These are phyloP conservation scores for Neurospora pannonica DNA, from an alignment of 495 filamentous ascomycete genomes.

Conservation along the genomic window DNA sequence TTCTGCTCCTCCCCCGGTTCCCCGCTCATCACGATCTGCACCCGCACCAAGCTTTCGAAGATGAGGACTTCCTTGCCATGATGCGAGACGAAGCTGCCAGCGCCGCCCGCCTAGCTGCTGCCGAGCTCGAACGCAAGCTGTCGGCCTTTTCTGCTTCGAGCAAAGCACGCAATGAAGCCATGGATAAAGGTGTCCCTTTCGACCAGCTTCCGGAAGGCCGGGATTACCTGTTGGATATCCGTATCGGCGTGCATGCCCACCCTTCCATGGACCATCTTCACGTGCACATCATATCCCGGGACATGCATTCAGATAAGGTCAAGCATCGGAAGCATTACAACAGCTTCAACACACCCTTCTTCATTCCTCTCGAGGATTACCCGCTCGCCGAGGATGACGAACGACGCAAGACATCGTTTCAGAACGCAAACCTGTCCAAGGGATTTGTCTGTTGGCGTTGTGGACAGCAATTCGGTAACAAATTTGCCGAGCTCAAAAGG, in stretches of 20 bases:
- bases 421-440: constrained; percentile 34
- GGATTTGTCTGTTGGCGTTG: constrained; percentile 84
- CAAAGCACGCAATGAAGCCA: constrained; percentile 36
- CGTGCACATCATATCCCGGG: constrained; percentile 73
- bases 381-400: constrained; percentile 57
- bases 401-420: constrained; percentile 49
- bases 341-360: constrained; percentile 81
- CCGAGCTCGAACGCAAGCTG: constrained; percentile 64
- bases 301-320: constrained; percentile 59
- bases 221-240: constrained; percentile 70
- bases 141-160: constrained; percentile 56
- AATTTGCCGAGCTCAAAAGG: constrained; percentile 62
- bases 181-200: constrained; percentile 25
- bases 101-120: constrained; percentile 55
- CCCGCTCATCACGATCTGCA: constrained; percentile 50
- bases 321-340: constrained; percentile 88
- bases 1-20: constrained; percentile 77
- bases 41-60: constrained; percentile 70
- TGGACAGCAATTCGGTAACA: constrained; percentile 59
- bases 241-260: constrained; percentile 70
- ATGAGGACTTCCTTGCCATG: constrained; percentile 58
- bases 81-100: constrained; percentile 51
- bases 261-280: constrained; percentile 94
- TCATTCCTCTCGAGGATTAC: constrained; percentile 72
- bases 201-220: constrained; percentile 56